phyloP scores from a whole-genome alignment of 2,329 filamentous ascomycete species.

The Ceratocystis harringtonii region DNA sequence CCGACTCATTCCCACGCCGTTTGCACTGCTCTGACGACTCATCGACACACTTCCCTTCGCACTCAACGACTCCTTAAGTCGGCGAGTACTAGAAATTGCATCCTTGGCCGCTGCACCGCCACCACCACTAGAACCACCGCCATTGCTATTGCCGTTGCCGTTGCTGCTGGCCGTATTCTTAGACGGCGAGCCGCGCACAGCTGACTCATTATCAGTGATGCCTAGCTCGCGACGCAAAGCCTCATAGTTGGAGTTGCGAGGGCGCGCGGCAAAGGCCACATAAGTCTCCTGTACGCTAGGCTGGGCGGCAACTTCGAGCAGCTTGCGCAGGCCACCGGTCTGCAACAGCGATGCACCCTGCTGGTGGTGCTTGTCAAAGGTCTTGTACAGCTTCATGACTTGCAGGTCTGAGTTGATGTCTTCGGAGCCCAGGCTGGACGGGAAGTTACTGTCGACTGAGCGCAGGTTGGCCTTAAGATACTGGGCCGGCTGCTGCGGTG shows the following conservation, averaged over 20 bases:
- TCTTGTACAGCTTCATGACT: slow-evolving; percentile 43
- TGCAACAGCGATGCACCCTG: slow-evolving; percentile 41
- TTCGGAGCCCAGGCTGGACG: slow-evolving; percentile 34
- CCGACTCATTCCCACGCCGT: slow-evolving; percentile 42
- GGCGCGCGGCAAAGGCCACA: slow-evolving; percentile 32
- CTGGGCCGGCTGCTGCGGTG: slow-evolving; percentile 40
- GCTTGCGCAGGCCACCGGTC: slow-evolving; percentile 37
- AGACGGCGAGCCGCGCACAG: slow-evolving; percentile 20
- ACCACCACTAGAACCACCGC: not conserved
- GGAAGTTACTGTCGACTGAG: slow-evolving; percentile 41
- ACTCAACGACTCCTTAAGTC: slow-evolving; percentile 36
- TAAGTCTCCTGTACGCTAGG: slow-evolving; percentile 34
- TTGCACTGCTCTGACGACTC: slow-evolving; percentile 41
- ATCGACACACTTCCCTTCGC: slow-evolving; percentile 28
- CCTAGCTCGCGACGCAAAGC: slow-evolving; percentile 36
- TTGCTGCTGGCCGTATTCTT: slow-evolving; percentile 1
- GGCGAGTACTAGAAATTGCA: slow-evolving; percentile 37
- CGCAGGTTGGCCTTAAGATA: slow-evolving; percentile 44
- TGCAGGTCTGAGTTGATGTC: slow-evolving; percentile 41
- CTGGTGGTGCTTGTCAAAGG: slow-evolving; percentile 39
- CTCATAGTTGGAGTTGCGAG: slow-evolving; percentile 31
- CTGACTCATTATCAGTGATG: slow-evolving; percentile 29
- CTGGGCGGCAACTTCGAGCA: slow-evolving; percentile 40
- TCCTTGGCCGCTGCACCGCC: slow-evolving; percentile 31
- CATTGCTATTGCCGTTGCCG: not conserved